Evolutionary conservation across 768 basidiomycete species (phyloP).

Genomic region (Leucocoprinus sp.): DNA sequence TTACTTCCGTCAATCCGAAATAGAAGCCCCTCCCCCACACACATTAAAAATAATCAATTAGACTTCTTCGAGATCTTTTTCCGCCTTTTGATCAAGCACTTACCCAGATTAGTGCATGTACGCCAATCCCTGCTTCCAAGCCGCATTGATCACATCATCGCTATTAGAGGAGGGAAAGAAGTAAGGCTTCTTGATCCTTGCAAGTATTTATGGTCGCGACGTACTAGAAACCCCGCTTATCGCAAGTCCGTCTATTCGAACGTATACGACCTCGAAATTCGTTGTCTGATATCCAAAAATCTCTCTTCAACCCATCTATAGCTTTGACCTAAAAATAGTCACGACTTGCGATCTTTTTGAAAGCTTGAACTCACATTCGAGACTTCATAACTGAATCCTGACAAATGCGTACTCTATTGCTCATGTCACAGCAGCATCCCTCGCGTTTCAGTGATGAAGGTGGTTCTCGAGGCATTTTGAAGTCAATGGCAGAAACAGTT

Average conservation of each 20-base stretch:
- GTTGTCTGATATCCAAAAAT: conserved; percentile 54
- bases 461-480: conserved; percentile 43
- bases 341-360: too few relatives aligned
- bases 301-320: conserved; percentile 35
- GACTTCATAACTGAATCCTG: conserved; percentile 72
- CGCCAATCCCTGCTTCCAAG: conserved; percentile 62
- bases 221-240: conserved; percentile 38
- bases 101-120: conserved; percentile 72
- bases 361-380: conserved; percentile 54
- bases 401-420: conserved; percentile 68
- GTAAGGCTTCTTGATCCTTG: background rate
- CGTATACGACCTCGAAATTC: conserved; percentile 58
- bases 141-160: conserved; percentile 58
- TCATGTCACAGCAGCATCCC: conserved; percentile 58
- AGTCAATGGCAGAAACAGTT: conserved; percentile 34
- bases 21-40: conserved; percentile 12
- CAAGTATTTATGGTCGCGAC: conserved; percentile 13
- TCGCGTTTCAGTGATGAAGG: conserved; percentile 37
- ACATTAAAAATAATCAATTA: background rate
- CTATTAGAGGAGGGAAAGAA: conserved; percentile 14
- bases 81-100: conserved; percentile 11
- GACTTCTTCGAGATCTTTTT: background rate
- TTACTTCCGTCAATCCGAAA: conserved; percentile 42
- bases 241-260: conserved; percentile 50
- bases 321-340: conserved; percentile 72